These are phyloP conservation scores for Climacium dendroides DNA, from an alignment of 225 moss, liverwort and hornwort genomes.

Conservation along the genomic window DNA sequence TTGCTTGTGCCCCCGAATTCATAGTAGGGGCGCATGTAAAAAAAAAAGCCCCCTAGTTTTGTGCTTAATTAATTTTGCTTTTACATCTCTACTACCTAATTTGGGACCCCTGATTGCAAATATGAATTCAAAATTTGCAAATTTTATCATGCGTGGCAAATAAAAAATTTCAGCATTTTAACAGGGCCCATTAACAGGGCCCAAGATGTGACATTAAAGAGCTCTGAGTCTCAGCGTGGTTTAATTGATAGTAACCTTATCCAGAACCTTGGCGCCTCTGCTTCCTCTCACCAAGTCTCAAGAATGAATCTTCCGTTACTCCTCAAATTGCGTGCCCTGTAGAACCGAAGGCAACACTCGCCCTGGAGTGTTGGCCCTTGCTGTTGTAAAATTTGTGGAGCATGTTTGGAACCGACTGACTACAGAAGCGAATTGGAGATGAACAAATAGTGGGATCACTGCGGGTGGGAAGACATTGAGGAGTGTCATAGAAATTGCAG, in stretches of 20 bases:
- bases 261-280: neutral
- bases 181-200: too few species aligned
- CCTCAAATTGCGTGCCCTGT: neutral
- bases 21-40: too few species aligned
- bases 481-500: neutral
- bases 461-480: neutral
- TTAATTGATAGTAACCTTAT: slow-evolving; percentile 8
- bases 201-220: neutral
- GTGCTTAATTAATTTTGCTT: too few species aligned
- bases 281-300: neutral
- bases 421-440: neutral
- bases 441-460: neutral
- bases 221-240: neutral
- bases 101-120: too few species aligned
- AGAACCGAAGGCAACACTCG: neutral
- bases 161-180: too few species aligned
- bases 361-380: neutral
- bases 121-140: too few species aligned
- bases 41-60: too few species aligned
- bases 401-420: neutral
- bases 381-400: neutral
- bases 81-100: too few species aligned
- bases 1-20: too few species aligned
- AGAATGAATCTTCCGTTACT: neutral
- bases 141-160: too few species aligned